Percentiles rank a stretch among this genome's conserved stretches.
These are phyloP conservation scores for Amanita pseudoporphyria DNA, from an alignment of 768 basidiomycete species.

Conservation along the genomic window DNA sequence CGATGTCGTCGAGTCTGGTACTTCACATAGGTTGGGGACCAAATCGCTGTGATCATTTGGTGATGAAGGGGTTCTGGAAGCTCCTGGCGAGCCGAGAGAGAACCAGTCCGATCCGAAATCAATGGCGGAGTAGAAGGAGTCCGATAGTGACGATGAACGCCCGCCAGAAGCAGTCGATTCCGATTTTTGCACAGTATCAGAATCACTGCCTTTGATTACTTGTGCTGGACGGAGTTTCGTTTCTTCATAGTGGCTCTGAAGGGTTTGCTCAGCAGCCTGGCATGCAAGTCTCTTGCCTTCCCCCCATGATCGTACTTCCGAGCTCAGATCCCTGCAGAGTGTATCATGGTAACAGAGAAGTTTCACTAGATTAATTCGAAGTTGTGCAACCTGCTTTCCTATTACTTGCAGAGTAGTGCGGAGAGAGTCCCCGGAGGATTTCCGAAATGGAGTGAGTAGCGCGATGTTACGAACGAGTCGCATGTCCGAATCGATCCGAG, in stretches of 20 bases:
- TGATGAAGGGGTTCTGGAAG: neutral
- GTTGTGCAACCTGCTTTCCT: slow-evolving; percentile 53
- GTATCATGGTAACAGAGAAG: slow-evolving; percentile 69
- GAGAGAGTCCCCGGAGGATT: slow-evolving; percentile 72
- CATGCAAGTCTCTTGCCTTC: slow-evolving; percentile 63
- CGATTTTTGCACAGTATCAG: slow-evolving; percentile 14
- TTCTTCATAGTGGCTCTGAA: slow-evolving; percentile 34
- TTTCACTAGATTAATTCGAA: slow-evolving; percentile 66
- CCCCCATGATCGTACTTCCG: slow-evolving; percentile 59
- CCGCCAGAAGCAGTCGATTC: slow-evolving; percentile 23
- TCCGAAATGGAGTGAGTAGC: slow-evolving; percentile 81
- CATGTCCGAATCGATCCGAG: slow-evolving; percentile 57
- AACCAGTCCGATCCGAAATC: slow-evolving; percentile 41
- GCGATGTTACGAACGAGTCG: slow-evolving; percentile 75
- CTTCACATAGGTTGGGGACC: neutral
- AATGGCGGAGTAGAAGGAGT: slow-evolving; percentile 62
- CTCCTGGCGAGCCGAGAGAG: neutral
- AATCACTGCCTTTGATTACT: slow-evolving; percentile 10
- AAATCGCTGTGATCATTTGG: neutral
- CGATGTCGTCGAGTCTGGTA: neutral
- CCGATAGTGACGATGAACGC: slow-evolving; percentile 35
- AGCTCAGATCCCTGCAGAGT: slow-evolving; percentile 63
- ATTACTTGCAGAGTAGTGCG: slow-evolving; percentile 47
- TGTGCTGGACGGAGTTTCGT: slow-evolving; percentile 27
- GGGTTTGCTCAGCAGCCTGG: slow-evolving; percentile 57